These are phyloP conservation scores for Mycosarcoma mackinlayi DNA, from an alignment of 1,284 basidiomycete species.

Conservation along the genomic window DNA sequence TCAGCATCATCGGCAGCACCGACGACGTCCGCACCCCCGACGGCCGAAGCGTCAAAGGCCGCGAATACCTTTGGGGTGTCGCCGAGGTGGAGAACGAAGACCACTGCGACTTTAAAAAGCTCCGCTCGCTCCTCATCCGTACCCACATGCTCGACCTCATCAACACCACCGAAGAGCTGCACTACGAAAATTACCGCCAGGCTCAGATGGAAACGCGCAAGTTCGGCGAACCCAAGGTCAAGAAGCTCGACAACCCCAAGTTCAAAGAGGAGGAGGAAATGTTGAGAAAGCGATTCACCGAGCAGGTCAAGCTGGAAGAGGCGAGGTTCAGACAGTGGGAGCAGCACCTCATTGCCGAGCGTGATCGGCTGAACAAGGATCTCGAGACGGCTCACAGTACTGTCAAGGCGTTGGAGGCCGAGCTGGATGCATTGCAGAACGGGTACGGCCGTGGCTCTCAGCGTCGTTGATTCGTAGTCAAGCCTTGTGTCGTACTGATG, in stretches of 20 bases:
- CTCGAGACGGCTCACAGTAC: slow-evolving; percentile 65
- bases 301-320: slow-evolving; percentile 99
- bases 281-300: slow-evolving; percentile 95
- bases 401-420: slow-evolving; percentile 66
- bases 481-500: slow-evolving; percentile 3
- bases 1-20: slow-evolving; percentile 97
- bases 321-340: slow-evolving; percentile 98
- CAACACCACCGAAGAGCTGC: slow-evolving; percentile 91
- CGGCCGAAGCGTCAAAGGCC: slow-evolving; percentile 92
- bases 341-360: slow-evolving; percentile 80
- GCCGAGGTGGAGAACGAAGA: slow-evolving; percentile 98
- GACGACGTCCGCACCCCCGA: slow-evolving; percentile 91
- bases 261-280: slow-evolving; percentile 99
- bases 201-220: slow-evolving; percentile 99
- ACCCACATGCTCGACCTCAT: slow-evolving; percentile 99
- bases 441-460: slow-evolving; percentile 55
- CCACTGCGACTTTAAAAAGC: slow-evolving; percentile 99
- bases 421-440: slow-evolving; percentile 56
- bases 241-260: slow-evolving; percentile 99
- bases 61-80: slow-evolving; percentile 99
- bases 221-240: slow-evolving; percentile 97
- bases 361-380: slow-evolving; percentile 68
- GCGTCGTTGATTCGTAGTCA: slow-evolving; percentile 34
- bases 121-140: slow-evolving; percentile 93
- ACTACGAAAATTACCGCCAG: slow-evolving; percentile 98